Evolutionary conservation across 306 rosid species (phyloP), one percentile per base, ranked within the genome.

Genomic region (Sphenostylis stenocarpa): DNA sequence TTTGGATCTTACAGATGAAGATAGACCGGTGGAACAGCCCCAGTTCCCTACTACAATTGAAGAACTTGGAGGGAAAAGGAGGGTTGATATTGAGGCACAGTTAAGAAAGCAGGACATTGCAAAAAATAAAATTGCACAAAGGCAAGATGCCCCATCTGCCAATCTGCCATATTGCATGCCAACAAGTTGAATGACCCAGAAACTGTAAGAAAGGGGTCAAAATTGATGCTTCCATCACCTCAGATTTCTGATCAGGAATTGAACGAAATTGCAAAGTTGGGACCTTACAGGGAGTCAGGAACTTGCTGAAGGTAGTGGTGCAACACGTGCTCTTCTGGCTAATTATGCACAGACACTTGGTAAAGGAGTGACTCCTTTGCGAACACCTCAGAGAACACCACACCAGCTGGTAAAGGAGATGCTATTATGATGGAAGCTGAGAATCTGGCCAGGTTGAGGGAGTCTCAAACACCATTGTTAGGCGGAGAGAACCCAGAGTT

Each of bases 341-440:
- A 93, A 87, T 84, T 93, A 93, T 85, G 86, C 86, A 24, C 98
- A 93, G 77, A 89, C 98, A n/a, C 94, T 94, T 56, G 77, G 77
- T 70, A 90, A 67, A 55, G 98, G 91, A 84, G 82, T 82, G 90
- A 90, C 96, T 76, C 93, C 96, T 73, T 75, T 81, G 23, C 88
- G 94, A 47, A 90, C 96, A 10, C 98, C 95, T 48, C 96, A 93
- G 79, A 90, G 98, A 86, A 93, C 94, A 11, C n/a, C n/a, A n/a
- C n/a, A n/a, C 98, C 98, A 3, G 80, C 91, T 78, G 86, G 98
- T 67, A 93, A 93, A 87, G 98, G 98, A 47, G 98, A 93, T 56
- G 91, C 93, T 58, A 85, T 93, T 67, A 89, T 90, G 98, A 90
- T 93, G 96, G 98, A 93, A 80, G 98, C 98, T 53, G 94, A 91